Evolutionary conservation across 1,284 basidiomycete species (phyloP).

Genomic region (Leccinum pallidistipes): DNA sequence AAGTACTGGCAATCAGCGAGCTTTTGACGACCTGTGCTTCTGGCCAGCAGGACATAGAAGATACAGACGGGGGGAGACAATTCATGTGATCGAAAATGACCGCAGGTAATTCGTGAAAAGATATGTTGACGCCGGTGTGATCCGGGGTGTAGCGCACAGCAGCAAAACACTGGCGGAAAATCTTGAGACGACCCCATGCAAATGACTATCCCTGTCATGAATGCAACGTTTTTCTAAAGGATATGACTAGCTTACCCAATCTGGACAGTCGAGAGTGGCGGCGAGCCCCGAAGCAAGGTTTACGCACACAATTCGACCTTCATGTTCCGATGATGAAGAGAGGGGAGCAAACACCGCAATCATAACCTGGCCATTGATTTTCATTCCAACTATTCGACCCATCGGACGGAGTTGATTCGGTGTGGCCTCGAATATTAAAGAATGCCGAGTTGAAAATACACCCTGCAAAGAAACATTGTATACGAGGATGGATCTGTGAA

Average conservation of each 20-base stretch:
- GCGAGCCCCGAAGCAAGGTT: conserved; percentile 18
- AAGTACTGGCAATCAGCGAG: conserved; percentile 16
- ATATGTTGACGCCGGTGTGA: conserved; percentile 9
- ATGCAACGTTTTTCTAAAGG: background rate
- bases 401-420: conserved; percentile 16
- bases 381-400: conserved; percentile 21
- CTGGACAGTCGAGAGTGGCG: conserved; percentile 16
- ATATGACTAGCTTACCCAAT: conserved; percentile 18
- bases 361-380: conserved; percentile 22
- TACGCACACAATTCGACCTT: conserved; percentile 21
- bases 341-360: conserved; percentile 8
- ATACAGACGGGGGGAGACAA: background rate
- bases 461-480: conserved; percentile 18
- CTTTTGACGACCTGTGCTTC: conserved; percentile 1
- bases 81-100: conserved; percentile 12
- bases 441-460: background rate
- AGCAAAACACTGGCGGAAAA: conserved; percentile 17
- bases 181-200: conserved; percentile 13
- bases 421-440: conserved; percentile 23
- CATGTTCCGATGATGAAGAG: conserved; percentile 2
- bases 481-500: conserved; percentile 21
- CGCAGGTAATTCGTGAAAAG: conserved; percentile 23
- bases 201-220: conserved; percentile 14
- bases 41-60: conserved; percentile 19
- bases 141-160: background rate